phyloP scores from a whole-genome alignment of 2,329 filamentous ascomycete genomes.

The Dryadomyces sulphureus region DNA sequence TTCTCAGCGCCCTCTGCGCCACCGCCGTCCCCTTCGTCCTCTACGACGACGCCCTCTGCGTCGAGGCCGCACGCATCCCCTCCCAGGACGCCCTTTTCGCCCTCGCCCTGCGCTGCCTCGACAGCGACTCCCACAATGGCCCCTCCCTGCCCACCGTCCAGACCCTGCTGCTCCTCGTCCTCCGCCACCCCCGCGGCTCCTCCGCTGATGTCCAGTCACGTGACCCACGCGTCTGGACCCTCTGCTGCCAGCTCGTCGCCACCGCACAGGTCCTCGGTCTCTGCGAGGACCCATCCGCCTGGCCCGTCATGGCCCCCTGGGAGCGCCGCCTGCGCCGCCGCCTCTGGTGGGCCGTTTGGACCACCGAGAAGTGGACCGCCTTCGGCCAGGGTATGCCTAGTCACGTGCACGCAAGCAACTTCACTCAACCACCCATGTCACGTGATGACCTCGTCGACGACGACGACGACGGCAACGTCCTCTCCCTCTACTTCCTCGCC shows the following conservation, averaged over 20 bases:
- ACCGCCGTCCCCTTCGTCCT: conserved; percentile 2
- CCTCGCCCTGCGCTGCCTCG: background rate
- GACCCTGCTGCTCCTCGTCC: conserved; percentile 3
- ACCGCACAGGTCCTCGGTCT: conserved; percentile 3
- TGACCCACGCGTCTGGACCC: background rate
- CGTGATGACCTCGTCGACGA: background rate
- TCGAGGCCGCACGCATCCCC: background rate
- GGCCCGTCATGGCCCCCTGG: background rate
- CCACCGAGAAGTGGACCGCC: conserved; percentile 4
- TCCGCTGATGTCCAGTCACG: background rate
- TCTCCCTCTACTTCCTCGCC: background rate
- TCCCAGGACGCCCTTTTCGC: background rate
- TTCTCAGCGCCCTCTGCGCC: conserved; percentile 1
- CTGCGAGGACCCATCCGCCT: background rate
- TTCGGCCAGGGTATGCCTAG: conserved; percentile 6
- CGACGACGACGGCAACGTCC: background rate
- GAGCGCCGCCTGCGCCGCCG: conserved; percentile 3
- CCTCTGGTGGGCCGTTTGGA: conserved; percentile 5
- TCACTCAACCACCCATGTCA: background rate
- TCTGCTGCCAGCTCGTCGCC: background rate
- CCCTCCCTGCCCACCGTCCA: conserved; percentile 1
- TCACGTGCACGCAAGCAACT: background rate
- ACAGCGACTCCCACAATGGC: background rate
- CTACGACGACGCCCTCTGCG: conserved; percentile 3
- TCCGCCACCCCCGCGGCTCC: background rate